Percentiles rank a stretch among this genome's conserved stretches.
Conservation (phyloP, 768 basidiomycete species). For the Coprinellus micaceus region DNA sequence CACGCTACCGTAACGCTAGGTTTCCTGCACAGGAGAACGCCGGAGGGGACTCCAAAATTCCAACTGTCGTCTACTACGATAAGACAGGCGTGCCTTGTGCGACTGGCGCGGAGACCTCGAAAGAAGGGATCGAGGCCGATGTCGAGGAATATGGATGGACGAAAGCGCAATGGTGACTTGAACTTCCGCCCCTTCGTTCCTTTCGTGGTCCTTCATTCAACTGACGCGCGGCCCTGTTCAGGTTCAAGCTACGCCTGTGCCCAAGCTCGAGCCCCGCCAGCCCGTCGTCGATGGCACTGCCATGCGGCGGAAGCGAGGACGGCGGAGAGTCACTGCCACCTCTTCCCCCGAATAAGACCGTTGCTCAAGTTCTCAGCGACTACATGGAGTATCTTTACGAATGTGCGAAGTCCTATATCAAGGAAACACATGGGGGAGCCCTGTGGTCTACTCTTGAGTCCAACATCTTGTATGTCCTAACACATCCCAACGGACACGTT, state of each 20-base stretch:
- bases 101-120: constrained; percentile 39
- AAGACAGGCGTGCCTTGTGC: constrained; percentile 32
- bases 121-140: too few species aligned
- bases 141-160: constrained; percentile 42
- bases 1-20: constrained; percentile 23
- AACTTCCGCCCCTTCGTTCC: constrained; percentile 11
- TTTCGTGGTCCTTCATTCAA: too few species aligned
- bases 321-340: constrained; percentile 7
- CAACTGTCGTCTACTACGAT: constrained; percentile 45
- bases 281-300: too few species aligned
- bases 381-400: constrained; percentile 39
- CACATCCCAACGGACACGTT: constrained; percentile 54
- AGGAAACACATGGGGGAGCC: constrained; percentile 36
- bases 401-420: constrained; percentile 33
- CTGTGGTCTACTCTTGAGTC: constrained; percentile 36
- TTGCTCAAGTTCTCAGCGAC: constrained; percentile 34
- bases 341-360: constrained; percentile 32
- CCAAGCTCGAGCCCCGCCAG: constrained; percentile 3
- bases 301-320: too few species aligned
- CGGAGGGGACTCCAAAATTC: constrained; percentile 43
- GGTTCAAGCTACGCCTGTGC: constrained; percentile 25
- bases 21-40: constrained; percentile 39
- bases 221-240: constrained; percentile 11
- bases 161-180: constrained; percentile 42
- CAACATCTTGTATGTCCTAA: constrained; percentile 46